phyloP scores from a whole-genome alignment of 2,329 filamentous ascomycete genomes.

The Pestalotiopsis sp. region DNA sequence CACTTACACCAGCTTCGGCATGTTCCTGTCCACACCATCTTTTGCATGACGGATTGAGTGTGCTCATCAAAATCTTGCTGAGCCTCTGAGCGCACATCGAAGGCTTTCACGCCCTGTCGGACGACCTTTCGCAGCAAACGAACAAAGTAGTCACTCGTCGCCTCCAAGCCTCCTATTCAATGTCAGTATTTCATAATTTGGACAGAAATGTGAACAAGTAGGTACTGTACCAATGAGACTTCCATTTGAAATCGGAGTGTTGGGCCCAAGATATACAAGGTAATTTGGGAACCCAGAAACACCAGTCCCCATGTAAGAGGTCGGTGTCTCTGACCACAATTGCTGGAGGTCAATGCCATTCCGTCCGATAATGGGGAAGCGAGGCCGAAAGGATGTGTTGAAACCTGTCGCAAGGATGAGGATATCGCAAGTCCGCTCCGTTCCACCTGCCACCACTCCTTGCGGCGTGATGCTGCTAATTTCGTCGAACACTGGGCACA shows the following conservation, averaged over 20 bases:
- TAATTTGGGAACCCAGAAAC: background rate
- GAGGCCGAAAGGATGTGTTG: background rate
- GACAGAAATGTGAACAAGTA: background rate
- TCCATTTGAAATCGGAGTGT: background rate
- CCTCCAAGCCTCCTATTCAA: background rate
- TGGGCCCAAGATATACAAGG: background rate
- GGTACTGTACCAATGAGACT: background rate
- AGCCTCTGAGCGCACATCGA: background rate
- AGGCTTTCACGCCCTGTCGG: background rate
- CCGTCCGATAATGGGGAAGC: background rate
- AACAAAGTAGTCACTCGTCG: background rate
- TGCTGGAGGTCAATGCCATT: background rate
- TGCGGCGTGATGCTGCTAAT: background rate
- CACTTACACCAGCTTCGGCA: background rate
- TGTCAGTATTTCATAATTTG: background rate
- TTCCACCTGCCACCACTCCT: background rate
- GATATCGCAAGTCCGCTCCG: background rate
- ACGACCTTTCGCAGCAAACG: background rate
- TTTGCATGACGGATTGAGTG: background rate
- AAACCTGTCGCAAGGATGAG: background rate
- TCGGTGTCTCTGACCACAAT: background rate
- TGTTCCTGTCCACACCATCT: background rate
- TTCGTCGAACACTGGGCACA: background rate
- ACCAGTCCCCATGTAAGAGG: background rate
- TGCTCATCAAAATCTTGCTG: background rate